Base-by-base conservation (phyloP, 2,329 filamentous ascomycete genomes). In the Verticillium longisporum region DNA sequence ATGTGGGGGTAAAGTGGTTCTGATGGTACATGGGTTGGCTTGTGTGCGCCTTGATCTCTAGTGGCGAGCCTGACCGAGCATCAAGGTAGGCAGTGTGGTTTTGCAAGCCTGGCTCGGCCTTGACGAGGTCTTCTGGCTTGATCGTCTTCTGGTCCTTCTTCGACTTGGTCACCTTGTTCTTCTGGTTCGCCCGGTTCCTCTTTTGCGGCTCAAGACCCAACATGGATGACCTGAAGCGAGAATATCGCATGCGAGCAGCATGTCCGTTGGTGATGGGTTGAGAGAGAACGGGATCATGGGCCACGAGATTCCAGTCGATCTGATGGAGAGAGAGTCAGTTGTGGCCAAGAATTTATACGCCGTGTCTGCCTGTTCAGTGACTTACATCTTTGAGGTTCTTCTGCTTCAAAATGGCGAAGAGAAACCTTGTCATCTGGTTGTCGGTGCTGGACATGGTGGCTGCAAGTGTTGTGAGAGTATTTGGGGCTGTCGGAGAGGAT, bases 221-320 rank as follows among this genome's bases (percentile, higher is more conserved):
- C 67, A 85, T 77, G 11, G 78, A 72, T 10, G 74, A 68, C 33
- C 75, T 73, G 68, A 85, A 84, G 38, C 83, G 78, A 14, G 82
- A 80, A 69, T 80, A 86, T 60, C 83, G 77, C 83, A 86, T 86
- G 56, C 83, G 80, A 36, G 83, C 83, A 34, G 83, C 83, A 70
- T 86, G 83, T 55, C 83, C 83, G 67, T 86, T 86, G 64, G 81
- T 78, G 62, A 86, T 85, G 66, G 78, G 75, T 57, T 84, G 77
- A 31, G 78, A 64, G 10, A 86, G 75, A 56, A 83, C 76, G 21
- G 83, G 81, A 62, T 85, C 80, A 38, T 75, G 70, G 59, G 83
- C 83, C 55, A 86, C 83, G 68, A 78, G 72, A 63, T 81, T 80
- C 83, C 83, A 86, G 69, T 86, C 80, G 67, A 86, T 84, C 83